These are phyloP conservation scores for Microdochium bolleyi DNA, from an alignment of 2,329 filamentous ascomycete genomes.

Conservation along the genomic window DNA sequence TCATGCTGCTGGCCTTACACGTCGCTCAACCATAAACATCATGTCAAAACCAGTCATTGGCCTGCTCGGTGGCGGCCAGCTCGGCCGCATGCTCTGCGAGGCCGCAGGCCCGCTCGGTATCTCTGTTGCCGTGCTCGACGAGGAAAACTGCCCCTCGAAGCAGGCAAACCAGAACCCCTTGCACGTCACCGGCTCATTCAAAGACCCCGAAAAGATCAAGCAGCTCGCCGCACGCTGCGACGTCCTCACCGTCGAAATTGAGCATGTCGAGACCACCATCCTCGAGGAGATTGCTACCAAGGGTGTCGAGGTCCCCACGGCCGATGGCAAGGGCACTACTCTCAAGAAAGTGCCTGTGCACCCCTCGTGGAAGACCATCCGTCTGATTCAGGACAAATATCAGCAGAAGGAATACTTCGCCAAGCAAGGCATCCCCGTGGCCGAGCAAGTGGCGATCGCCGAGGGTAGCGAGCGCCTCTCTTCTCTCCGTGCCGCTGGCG, in stretches of 20 bases:
- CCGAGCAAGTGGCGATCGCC: conserved; percentile 59
- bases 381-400: conserved; percentile 90
- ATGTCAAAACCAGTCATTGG: background rate
- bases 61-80: conserved; percentile 44
- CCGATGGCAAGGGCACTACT: conserved; percentile 24
- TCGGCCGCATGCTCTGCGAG: conserved; percentile 91
- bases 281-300: conserved; percentile 71
- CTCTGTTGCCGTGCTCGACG: conserved; percentile 72
- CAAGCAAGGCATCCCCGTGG: conserved; percentile 61
- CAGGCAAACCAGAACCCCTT: conserved; percentile 69
- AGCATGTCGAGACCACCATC: conserved; percentile 87
- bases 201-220: conserved; percentile 69
- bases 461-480: conserved; percentile 42
- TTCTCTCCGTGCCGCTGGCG: conserved; percentile 56
- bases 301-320: conserved; percentile 45
- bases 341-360: conserved; percentile 55
- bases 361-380: conserved; percentile 78
- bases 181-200: conserved; percentile 84
- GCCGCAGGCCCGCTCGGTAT: conserved; percentile 70
- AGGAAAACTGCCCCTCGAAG: conserved; percentile 69
- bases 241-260: conserved; percentile 87
- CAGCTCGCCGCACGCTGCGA: conserved; percentile 71
- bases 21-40: background rate
- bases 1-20: background rate
- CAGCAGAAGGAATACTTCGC: conserved; percentile 76